A percentile compares a stretch with the other conserved stretches of the same genome.
phyloP scores from a whole-genome alignment of 2,329 filamentous ascomycete species.

The Calonectria leucothoes region DNA sequence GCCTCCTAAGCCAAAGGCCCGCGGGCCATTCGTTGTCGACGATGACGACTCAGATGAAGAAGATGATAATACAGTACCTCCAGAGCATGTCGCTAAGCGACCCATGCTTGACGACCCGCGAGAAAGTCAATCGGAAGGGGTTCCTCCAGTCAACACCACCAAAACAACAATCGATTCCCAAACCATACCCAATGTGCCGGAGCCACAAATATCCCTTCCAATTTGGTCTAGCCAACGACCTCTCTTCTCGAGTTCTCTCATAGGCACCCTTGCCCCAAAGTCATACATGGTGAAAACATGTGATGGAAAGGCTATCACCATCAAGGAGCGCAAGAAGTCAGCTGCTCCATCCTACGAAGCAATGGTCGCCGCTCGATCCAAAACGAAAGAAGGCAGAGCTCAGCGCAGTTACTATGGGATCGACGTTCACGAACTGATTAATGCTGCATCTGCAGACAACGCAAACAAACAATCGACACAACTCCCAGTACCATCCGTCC shows the following conservation, averaged over 20 bases:
- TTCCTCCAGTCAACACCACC: neutral
- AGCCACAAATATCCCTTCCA: constrained; percentile 20
- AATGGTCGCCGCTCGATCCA: constrained; percentile 76
- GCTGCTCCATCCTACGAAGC: constrained; percentile 69
- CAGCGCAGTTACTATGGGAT: constrained; percentile 89
- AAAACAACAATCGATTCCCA: constrained; percentile 7
- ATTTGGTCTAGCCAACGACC: constrained; percentile 36
- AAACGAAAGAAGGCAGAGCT: constrained; percentile 74
- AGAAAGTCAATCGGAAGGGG: constrained; percentile 19
- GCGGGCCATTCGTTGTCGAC: constrained; percentile 18
- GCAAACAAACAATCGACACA: constrained; percentile 48
- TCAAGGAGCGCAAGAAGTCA: constrained; percentile 64
- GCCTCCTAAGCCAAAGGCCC: constrained; percentile 40
- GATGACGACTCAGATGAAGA: constrained; percentile 24
- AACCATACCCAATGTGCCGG: constrained; percentile 2
- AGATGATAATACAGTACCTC: constrained; percentile 20
- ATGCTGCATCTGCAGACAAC: constrained; percentile 73
- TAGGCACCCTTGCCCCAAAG: constrained; percentile 39
- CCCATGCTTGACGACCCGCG: constrained; percentile 45
- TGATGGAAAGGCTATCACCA: constrained; percentile 65
- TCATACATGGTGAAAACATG: constrained; percentile 64
- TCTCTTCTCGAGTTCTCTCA: constrained; percentile 43
- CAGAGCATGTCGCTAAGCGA: constrained; percentile 42
- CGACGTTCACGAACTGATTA: constrained; percentile 86
- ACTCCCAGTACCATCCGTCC: constrained; percentile 43